A percentile compares a stretch with the other conserved stretches of the same genome.
phyloP scores from a whole-genome alignment of 345 rosid species.

The Salix purpurea region DNA sequence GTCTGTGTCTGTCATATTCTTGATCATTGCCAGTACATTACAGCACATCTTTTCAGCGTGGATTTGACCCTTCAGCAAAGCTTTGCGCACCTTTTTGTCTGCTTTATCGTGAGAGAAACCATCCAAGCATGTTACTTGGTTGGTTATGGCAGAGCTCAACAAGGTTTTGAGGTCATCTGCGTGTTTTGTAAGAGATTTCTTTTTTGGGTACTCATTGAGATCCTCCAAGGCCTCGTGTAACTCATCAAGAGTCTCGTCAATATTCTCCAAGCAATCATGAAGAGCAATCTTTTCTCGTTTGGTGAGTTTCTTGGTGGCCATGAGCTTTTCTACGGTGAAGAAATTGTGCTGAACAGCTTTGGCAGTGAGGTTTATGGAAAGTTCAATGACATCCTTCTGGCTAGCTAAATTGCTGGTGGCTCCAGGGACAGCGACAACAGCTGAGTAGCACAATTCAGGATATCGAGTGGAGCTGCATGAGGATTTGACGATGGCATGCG shows the following conservation, averaged over 20 bases:
- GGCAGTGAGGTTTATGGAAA: conserved; percentile 27
- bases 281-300: conserved; percentile 65
- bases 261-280: conserved; percentile 81
- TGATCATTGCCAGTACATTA: conserved; percentile 59
- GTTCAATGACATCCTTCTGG: conserved; percentile 35
- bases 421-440: conserved; percentile 41
- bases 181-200: conserved; percentile 57
- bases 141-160: conserved; percentile 83
- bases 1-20: conserved; percentile 62
- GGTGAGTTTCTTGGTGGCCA: conserved; percentile 24
- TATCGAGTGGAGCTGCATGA: conserved; percentile 57
- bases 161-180: conserved; percentile 80
- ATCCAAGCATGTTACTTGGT: conserved; percentile 81
- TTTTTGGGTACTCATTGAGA: conserved; percentile 52
- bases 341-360: conserved; percentile 26
- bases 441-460: conserved; percentile 71
- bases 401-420: conserved; percentile 20
- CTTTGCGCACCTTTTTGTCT: conserved; percentile 43
- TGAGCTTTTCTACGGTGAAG: conserved; percentile 28
- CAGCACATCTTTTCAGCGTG: conserved; percentile 61
- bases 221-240: conserved; percentile 51
- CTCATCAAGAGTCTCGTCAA: conserved; percentile 83
- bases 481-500: conserved; percentile 58
- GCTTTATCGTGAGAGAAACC: conserved; percentile 64
- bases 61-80: conserved; percentile 32